These are phyloP conservation scores for Exophiala sp. DNA, from an alignment of 2,329 filamentous ascomycete species.

Conservation along the genomic window DNA sequence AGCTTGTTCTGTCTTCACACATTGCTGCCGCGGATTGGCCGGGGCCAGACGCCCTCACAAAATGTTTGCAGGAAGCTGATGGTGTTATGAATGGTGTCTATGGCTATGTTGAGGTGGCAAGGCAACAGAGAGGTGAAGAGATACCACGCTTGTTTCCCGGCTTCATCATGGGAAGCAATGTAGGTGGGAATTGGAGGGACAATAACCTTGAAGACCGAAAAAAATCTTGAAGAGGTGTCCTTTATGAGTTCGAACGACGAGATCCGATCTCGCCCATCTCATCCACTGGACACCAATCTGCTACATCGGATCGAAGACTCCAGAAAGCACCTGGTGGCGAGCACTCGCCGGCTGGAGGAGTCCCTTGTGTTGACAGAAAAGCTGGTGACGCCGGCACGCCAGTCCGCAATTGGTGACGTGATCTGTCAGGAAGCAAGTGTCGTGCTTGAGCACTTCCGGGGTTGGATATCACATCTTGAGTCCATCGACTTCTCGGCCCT, in stretches of 20 bases:
- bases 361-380: constrained; percentile 71
- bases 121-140: constrained; percentile 86
- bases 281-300: constrained; percentile 66
- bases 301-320: constrained; percentile 80
- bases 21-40: constrained; percentile 96
- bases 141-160: constrained; percentile 90
- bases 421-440: constrained; percentile 72
- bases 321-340: constrained; percentile 76
- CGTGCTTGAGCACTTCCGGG: constrained; percentile 80
- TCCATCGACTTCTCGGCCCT: constrained; percentile 82
- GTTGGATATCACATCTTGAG: constrained; percentile 84
- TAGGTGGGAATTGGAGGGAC: constrained; percentile 80
- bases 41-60: constrained; percentile 85
- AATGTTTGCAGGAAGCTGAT: constrained; percentile 95
- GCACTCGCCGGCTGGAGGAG: constrained; percentile 81
- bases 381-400: constrained; percentile 69
- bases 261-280: constrained; percentile 67
- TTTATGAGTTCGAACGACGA: constrained; percentile 84
- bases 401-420: constrained; percentile 73
- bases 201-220: constrained; percentile 57
- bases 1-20: constrained; percentile 93
- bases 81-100: constrained; percentile 90
- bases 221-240: constrained; percentile 59
- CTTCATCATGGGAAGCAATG: constrained; percentile 78
- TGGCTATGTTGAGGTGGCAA: constrained; percentile 91